Evolutionary conservation across 768 basidiomycete genomes (phyloP).

Genomic region (Coprinellus micaceus): DNA sequence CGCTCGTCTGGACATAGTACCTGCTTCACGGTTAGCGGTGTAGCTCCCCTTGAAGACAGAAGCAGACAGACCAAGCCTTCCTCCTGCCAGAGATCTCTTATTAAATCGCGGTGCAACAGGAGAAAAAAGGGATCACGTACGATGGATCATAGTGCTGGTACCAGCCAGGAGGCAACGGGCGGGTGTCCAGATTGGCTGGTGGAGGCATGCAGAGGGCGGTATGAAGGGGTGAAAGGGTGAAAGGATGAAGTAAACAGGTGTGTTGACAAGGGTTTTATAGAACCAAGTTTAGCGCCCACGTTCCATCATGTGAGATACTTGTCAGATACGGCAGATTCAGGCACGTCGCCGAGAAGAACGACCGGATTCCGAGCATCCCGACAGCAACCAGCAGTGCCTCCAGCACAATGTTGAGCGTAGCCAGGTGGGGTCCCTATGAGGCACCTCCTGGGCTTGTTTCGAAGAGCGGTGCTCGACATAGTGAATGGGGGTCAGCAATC

Average conservation of each 20-base stretch:
- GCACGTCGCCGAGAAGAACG: too few relatives aligned
- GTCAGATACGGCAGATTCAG: too few relatives aligned
- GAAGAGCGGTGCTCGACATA: too few relatives aligned
- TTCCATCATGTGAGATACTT: too few relatives aligned
- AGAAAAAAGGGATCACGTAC: constrained; percentile 18
- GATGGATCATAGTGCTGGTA: constrained; percentile 29
- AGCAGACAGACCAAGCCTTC: constrained; percentile 1
- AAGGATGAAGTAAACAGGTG: not conserved
- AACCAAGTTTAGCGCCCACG: too few relatives aligned
- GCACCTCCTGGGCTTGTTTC: too few relatives aligned
- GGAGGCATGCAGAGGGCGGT: not conserved
- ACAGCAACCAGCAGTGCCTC: too few relatives aligned
- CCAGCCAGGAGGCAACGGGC: constrained; percentile 33
- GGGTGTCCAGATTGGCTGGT: constrained; percentile 16
- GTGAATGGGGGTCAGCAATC: too few relatives aligned
- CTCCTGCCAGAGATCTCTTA: not conserved
- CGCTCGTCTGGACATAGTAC: constrained; percentile 9
- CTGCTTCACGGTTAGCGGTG: not conserved
- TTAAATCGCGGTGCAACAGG: not conserved
- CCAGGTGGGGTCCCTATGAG: too few relatives aligned
- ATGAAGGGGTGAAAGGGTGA: not conserved
- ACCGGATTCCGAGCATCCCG: too few relatives aligned
- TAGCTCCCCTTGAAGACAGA: not conserved
- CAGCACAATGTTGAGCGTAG: too few relatives aligned
- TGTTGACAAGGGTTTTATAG: not conserved